A percentile compares a stretch with the other conserved stretches of the same genome.
Evolutionary conservation across 352 stramenopile genomes (phyloP).

Genomic region (Peronospora tabacina): DNA sequence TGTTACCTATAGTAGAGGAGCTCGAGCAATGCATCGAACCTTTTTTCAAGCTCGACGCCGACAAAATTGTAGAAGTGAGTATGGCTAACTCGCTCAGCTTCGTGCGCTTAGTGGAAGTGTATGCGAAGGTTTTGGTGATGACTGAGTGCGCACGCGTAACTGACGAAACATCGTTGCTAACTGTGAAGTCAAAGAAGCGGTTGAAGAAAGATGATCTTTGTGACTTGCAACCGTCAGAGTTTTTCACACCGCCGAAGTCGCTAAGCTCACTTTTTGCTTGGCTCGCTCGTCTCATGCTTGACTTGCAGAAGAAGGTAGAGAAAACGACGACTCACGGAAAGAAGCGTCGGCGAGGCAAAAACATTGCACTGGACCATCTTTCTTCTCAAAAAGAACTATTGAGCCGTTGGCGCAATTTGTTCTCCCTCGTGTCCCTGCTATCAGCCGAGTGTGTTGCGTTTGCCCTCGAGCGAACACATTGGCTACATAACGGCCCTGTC

Average conservation of each 20-base stretch:
- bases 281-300: slow-evolving; percentile 43
- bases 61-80: slow-evolving; percentile 38
- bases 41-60: slow-evolving; percentile 37
- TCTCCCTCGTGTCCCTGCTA: slow-evolving; percentile 51
- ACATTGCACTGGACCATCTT: slow-evolving; percentile 21
- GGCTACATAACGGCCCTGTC: slow-evolving; percentile 30
- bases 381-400: slow-evolving; percentile 38
- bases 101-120: slow-evolving; percentile 61
- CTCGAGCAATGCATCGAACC: slow-evolving; percentile 38
- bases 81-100: slow-evolving; percentile 51
- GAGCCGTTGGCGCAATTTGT: slow-evolving; percentile 63
- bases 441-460: slow-evolving; percentile 59
- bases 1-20: slow-evolving; percentile 37
- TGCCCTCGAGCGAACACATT: slow-evolving; percentile 40
- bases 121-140: slow-evolving; percentile 53
- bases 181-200: slow-evolving; percentile 35
- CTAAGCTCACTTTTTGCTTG: slow-evolving; percentile 45
- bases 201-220: slow-evolving; percentile 35
- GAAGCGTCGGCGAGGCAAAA: slow-evolving; percentile 44
- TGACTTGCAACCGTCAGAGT: slow-evolving; percentile 49
- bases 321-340: slow-evolving; percentile 36
- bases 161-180: slow-evolving; percentile 39
- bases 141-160: slow-evolving; percentile 43
- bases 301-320: slow-evolving; percentile 38
- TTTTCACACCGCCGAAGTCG: slow-evolving; percentile 46